Conservation (phyloP, 2,329 filamentous ascomycete species). For the Nigrospora sphaerica region DNA sequence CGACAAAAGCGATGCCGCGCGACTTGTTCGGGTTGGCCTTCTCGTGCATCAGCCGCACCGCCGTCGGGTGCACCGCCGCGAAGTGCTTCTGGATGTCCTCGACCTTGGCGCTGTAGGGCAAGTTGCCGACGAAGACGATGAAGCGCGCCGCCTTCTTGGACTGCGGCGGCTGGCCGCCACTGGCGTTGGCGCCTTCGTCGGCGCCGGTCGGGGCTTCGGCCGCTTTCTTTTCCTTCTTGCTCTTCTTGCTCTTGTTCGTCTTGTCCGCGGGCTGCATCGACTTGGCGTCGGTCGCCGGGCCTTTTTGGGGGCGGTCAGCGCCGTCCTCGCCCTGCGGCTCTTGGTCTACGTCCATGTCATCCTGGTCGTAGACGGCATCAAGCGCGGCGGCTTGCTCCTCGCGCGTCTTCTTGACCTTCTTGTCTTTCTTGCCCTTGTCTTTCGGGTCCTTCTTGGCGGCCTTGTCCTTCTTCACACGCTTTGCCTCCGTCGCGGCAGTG, state of each 20-base stretch:
- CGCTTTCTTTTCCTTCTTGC: conserved; percentile 20
- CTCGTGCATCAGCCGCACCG: conserved; percentile 67
- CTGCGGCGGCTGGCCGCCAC: conserved; percentile 9
- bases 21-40: conserved; percentile 54
- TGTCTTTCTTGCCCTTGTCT: conserved; percentile 9
- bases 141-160: conserved; percentile 47
- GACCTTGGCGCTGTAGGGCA: conserved; percentile 75
- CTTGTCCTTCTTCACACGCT: conserved; percentile 18
- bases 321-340: conserved; percentile 3
- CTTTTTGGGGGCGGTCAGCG: neutral
- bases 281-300: neutral
- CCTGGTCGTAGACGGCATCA: conserved; percentile 1
- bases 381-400: conserved; percentile 4
- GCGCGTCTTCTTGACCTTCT: conserved; percentile 10
- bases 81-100: conserved; percentile 70
- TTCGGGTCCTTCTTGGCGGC: conserved; percentile 15
- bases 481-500: conserved; percentile 9
- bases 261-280: conserved; percentile 1
- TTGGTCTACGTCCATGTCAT: conserved; percentile 1
- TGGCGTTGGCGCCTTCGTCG: conserved; percentile 7
- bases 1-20: conserved; percentile 78
- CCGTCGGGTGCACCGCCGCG: conserved; percentile 61
- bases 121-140: conserved; percentile 82
- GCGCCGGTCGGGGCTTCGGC: conserved; percentile 2
- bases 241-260: conserved; percentile 26